phyloP scores from a whole-genome alignment of 2,329 filamentous ascomycete species.

The Hymenoscyphus fraxineus region DNA sequence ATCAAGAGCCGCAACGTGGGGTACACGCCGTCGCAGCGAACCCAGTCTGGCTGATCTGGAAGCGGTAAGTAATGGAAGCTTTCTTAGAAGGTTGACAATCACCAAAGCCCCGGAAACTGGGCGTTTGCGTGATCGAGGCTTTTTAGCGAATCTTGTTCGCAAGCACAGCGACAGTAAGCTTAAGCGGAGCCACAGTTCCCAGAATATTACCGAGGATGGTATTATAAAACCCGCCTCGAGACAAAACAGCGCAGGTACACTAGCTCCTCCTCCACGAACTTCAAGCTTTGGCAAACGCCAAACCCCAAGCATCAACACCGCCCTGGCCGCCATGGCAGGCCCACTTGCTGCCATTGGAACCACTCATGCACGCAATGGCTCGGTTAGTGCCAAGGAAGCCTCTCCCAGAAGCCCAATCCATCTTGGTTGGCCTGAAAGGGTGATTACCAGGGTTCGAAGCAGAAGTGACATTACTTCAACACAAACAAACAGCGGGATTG shows the following conservation, averaged over 20 bases:
- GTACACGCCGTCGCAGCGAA: constrained; percentile 63
- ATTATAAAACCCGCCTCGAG: constrained; percentile 32
- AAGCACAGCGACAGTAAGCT: constrained; percentile 33
- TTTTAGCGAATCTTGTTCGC: constrained; percentile 32
- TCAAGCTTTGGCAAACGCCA: constrained; percentile 48
- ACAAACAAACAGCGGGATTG: constrained; percentile 40
- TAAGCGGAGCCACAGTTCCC: constrained; percentile 30
- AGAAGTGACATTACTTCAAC: constrained; percentile 49
- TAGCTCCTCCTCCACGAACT: constrained; percentile 49
- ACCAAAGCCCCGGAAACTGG: constrained; percentile 42
- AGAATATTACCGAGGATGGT: constrained; percentile 27
- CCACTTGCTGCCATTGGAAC: constrained; percentile 52
- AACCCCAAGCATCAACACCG: constrained; percentile 56
- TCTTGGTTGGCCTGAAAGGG: constrained; percentile 39
- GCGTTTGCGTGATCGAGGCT: constrained; percentile 42
- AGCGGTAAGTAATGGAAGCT: constrained; percentile 54
- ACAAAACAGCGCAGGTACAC: constrained; percentile 36
- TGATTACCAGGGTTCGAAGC: constrained; percentile 50
- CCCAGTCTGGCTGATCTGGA: constrained; percentile 56
- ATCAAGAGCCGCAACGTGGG: constrained; percentile 65
- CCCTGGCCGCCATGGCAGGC: constrained; percentile 52
- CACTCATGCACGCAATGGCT: constrained; percentile 55
- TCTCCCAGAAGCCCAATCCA: constrained; percentile 46
- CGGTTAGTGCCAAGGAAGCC: constrained; percentile 48
- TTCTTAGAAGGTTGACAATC: constrained; percentile 60